These are phyloP conservation scores for Clavariopsis aquatica DNA, from an alignment of 495 filamentous ascomycete species.

Conservation along the genomic window DNA sequence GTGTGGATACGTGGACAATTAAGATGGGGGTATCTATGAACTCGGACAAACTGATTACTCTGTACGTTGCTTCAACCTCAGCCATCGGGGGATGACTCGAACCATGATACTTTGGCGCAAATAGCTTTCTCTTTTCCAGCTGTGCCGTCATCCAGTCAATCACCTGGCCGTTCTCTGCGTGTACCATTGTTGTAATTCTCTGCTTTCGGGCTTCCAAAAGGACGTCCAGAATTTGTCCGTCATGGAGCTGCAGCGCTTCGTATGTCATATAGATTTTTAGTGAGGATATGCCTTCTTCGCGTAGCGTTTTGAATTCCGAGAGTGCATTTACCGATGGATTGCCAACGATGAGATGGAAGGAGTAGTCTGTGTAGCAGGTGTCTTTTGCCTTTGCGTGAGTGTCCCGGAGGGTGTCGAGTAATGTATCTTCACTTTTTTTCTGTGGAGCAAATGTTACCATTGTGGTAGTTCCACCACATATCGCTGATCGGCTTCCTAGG, in stretches of 20 bases:
- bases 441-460: conserved; percentile 62
- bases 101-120: conserved; percentile 59
- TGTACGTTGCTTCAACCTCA: conserved; percentile 61
- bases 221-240: conserved; percentile 59
- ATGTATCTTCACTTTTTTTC: conserved; percentile 51
- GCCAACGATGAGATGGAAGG: conserved; percentile 61
- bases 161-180: conserved; percentile 61
- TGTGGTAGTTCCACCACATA: conserved; percentile 63
- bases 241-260: conserved; percentile 56
- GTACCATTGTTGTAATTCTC: conserved; percentile 61
- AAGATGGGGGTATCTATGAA: conserved; percentile 59
- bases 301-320: conserved; percentile 51
- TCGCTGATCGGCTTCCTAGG: conserved; percentile 57
- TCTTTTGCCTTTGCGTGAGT: conserved; percentile 52
- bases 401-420: conserved; percentile 51
- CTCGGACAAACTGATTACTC: conserved; percentile 57
- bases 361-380: conserved; percentile 60
- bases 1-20: conserved; percentile 61
- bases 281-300: conserved; percentile 55
- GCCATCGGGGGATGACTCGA: conserved; percentile 56
- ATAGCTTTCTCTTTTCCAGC: conserved; percentile 41
- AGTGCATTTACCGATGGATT: conserved; percentile 53
- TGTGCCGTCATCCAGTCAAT: conserved; percentile 45
- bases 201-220: conserved; percentile 52
- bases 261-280: conserved; percentile 70